Evolutionary conservation across 179 eudicot genomes (phyloP), one percentile per base, ranked within the genome.

Genomic region (Silene coronaria): DNA sequence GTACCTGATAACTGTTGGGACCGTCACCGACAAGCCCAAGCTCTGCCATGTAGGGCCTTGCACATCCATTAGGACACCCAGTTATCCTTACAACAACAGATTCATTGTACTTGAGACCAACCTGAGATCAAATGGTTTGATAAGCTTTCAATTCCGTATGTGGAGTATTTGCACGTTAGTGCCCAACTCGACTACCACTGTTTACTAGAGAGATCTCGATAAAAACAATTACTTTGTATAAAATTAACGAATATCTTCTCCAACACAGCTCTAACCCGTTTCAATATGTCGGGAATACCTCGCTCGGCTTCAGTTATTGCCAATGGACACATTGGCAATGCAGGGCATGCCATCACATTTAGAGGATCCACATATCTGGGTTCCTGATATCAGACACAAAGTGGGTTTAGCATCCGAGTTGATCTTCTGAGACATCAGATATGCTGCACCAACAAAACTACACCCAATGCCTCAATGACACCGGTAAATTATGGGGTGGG

Each of bases 41-140:
- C 82, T 96, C 99, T 79, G 98, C 99, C 97, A 96, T 89, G 86
- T 96, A 96, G n/a, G 99, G 99, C 71, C 99, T 85, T 62, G 99
- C 98, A 85, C 99, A 93, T 38, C 99, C 98, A 79, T 96, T 96
- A 17, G 99, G 98, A 81, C 99, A 96, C n/a, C 99, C 99, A 64
- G 99, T 96, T 75, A 90, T 78, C 84, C 99, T 89, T 67, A 93
- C 76, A 19, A 91, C 97, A 71, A 91, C 74, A 67, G 99, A 88
- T 78, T 96, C 98, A 51, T 74, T 86, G 82, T 86, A 86, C 78
- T 84, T 85, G 42, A 96, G 96, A 80, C 99, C 99, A 82, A 96
- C 98, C 98, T 96, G 80, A 74, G 72, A 75, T 28, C 80, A 79
- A 19, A 58, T 6, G 22, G 59, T 72, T 70, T 73, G 72, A 78